Base-by-base conservation (phyloP, 2,329 filamentous ascomycete genomes). In the Mycogone perniciosa region DNA sequence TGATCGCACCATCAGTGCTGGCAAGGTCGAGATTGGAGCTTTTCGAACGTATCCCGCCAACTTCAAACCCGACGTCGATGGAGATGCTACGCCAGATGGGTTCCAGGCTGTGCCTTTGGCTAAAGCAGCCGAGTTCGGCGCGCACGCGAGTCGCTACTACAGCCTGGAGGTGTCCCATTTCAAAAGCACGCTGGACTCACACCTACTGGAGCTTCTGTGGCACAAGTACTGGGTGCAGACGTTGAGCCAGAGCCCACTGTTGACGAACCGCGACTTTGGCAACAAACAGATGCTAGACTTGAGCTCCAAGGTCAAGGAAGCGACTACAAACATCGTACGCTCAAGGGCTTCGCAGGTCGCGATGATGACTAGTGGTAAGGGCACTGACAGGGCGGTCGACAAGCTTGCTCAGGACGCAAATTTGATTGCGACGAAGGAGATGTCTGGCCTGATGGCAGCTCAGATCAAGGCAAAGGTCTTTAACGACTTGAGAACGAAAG, bases 161-260 rank as follows among this genome's bases (percentile, higher is more conserved):
- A 79, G 86, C 10, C 79, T 99, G 5, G 88, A 95, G 55, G 88
- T 97, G 10, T 89, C 89, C 31, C 89, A 95, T 70, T 99, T 89
- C 79, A 97, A 97, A 73, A 93, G 88, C 56, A 86, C 87, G 0
- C 84, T 99, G 30, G 93, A 99, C 70, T 80, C 84, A 2, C 86
- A 90, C 60, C 77, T 99, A 27, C 76, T 99, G 5, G 89, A 95
- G 63, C 79, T 89, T 46, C 76, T 99, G 31, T 97, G 93, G 93
- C 96, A 96, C 75, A 97, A 97, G 70, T 99, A 99, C 76, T 96
- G 90, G 93, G 91, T 96, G 33, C 88, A 95, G 64, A 99, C 93
- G 5, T 80, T 99, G 20, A 95, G 89, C 31, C 89, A 95, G 61
- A 93, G 84, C 60, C 91, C 92, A 26, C 79, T 96, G 4, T 85